Percentiles rank a stretch among this genome's conserved stretches.
phyloP scores from a whole-genome alignment of 2,329 filamentous ascomycete genomes.

The Trichoderma sp. region DNA sequence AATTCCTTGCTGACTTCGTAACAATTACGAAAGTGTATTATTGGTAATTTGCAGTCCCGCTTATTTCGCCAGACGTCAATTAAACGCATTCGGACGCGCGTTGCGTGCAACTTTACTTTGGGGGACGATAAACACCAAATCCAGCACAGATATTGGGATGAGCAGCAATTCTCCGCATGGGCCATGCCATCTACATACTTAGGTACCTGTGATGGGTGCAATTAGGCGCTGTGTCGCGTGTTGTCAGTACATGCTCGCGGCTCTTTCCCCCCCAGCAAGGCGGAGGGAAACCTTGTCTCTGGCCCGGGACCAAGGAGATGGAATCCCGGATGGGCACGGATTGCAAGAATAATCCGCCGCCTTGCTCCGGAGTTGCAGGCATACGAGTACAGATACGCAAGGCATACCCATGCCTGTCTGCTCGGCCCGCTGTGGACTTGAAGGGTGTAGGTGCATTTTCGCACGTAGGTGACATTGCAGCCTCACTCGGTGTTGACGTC shows the following conservation, averaged over 20 bases:
- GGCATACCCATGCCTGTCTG: background rate
- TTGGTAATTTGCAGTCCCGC: background rate
- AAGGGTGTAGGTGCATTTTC: background rate
- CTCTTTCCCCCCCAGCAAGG: background rate
- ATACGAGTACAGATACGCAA: background rate
- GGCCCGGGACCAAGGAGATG: background rate
- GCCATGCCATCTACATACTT: background rate
- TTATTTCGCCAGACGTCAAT: background rate
- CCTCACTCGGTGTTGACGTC: slow-evolving; percentile 5
- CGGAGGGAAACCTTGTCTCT: background rate
- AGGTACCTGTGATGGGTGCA: background rate
- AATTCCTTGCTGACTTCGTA: background rate
- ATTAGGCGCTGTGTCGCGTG: background rate
- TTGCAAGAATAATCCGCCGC: background rate
- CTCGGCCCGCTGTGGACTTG: background rate
- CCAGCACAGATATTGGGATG: background rate
- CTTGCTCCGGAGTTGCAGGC: background rate
- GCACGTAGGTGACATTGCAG: background rate
- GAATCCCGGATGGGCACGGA: background rate
- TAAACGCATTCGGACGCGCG: background rate
- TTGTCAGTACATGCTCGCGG: background rate
- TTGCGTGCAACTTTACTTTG: background rate
- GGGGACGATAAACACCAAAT: background rate
- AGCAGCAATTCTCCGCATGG: background rate
- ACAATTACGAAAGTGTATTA: background rate